Evolutionary conservation across 2,329 filamentous ascomycete species (phyloP).

Genomic region (Nigrograna mackinnonii): DNA sequence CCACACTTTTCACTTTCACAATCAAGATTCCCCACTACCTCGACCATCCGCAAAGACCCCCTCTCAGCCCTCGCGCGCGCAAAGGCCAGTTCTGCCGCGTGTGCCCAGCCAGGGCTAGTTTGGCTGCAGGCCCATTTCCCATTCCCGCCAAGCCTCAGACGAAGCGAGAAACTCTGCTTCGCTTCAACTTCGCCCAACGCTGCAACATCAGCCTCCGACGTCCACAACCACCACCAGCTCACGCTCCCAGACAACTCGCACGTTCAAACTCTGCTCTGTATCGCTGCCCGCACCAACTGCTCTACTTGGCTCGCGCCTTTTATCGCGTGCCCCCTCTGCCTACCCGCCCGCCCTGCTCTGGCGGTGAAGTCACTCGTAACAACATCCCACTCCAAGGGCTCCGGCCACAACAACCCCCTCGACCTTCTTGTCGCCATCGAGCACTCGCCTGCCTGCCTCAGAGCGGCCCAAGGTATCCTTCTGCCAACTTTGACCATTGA

Average conservation of each 20-base stretch:
- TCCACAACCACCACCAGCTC: constrained; percentile 25
- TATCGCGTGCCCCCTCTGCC: constrained; percentile 8
- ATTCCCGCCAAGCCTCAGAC: too few species aligned
- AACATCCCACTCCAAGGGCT: constrained; percentile 38
- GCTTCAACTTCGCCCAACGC: constrained; percentile 15
- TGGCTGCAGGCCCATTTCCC: too few species aligned
- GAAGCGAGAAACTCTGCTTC: too few species aligned
- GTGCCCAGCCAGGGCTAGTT: too few species aligned
- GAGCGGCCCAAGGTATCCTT: constrained; percentile 31
- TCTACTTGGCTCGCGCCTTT: constrained; percentile 12
- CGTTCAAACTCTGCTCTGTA: constrained; percentile 22
- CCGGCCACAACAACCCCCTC: constrained; percentile 38
- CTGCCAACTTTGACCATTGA: constrained; percentile 31
- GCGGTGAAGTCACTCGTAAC: constrained; percentile 42
- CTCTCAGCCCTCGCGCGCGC: too few species aligned
- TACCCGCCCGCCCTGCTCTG: constrained; percentile 24
- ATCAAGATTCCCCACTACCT: too few species aligned
- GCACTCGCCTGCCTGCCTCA: constrained; percentile 30
- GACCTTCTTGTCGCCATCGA: constrained; percentile 27
- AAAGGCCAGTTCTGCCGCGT: too few species aligned
- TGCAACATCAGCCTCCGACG: constrained; percentile 20
- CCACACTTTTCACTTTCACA: too few species aligned
- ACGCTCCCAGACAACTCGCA: constrained; percentile 17
- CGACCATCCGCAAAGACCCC: too few species aligned
- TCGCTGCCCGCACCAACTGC: constrained; percentile 24